A percentile compares a stretch with the other conserved stretches of the same genome.
These are phyloP conservation scores for Capsicum chinense DNA, from an alignment of 257 asterid genomes.

Conservation along the genomic window DNA sequence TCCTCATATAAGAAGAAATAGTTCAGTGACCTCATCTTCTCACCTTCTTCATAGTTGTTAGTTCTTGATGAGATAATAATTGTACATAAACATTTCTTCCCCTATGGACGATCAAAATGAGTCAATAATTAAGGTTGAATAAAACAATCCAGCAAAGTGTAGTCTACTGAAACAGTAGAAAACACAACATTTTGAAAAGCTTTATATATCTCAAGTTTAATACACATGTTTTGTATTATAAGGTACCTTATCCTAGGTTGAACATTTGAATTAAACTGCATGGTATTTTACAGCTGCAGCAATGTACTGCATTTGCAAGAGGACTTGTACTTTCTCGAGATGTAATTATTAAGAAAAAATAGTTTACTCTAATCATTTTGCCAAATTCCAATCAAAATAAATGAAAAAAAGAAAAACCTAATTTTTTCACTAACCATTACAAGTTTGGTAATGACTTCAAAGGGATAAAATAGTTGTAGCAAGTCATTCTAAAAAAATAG, in stretches of 20 bases:
- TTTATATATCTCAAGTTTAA: conserved; percentile 3
- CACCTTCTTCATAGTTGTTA: conserved; percentile 92
- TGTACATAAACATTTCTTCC: conserved; percentile 96
- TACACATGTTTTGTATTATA: not conserved
- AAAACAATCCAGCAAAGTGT: not conserved
- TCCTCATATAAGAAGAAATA: not conserved
- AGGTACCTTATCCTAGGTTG: conserved; percentile 90
- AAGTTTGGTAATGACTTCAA: conserved; percentile 87
- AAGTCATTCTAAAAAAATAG: conserved; percentile 69
- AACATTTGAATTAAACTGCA: conserved; percentile 77
- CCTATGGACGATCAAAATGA: conserved; percentile 48
- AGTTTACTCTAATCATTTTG: not conserved
- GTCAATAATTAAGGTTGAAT: conserved; percentile 3
- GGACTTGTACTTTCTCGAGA: conserved; percentile 61
- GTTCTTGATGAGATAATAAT: conserved; percentile 96
- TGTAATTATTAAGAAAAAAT: not conserved
- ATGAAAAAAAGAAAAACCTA: conserved; percentile 57
- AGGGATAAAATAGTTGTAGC: conserved; percentile 97
- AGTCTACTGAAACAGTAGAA: conserved; percentile 6
- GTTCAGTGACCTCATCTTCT: conserved; percentile 83
- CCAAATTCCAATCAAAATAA: not conserved
- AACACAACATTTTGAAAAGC: not conserved
- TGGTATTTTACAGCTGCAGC: conserved; percentile 77
- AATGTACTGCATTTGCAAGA: conserved; percentile 94
- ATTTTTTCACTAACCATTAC: conserved; percentile 98